Percentiles rank a stretch among this genome's conserved stretches.
Evolutionary conservation across 106 monocot genomes (phyloP).

Genomic region (Allium cepa): DNA sequence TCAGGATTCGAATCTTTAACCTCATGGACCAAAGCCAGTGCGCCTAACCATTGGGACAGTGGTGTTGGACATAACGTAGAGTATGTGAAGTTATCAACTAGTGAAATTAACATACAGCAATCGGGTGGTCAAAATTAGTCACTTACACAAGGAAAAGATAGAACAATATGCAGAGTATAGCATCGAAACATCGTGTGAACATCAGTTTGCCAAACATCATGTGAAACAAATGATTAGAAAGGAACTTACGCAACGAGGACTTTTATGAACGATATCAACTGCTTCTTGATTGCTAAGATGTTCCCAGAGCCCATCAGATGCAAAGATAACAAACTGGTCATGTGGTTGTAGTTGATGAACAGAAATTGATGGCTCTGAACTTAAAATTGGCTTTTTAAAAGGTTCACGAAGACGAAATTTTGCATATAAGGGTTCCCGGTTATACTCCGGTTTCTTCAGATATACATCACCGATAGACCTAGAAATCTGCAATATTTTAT

Average conservation of each 20-base stretch:
- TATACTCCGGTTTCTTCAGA: slow-evolving; percentile 22
- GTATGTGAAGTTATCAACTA: too few relatives aligned
- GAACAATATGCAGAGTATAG: neutral
- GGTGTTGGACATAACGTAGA: too few relatives aligned
- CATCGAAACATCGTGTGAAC: too few relatives aligned
- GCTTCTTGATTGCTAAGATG: slow-evolving; percentile 29
- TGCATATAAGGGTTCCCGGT: slow-evolving; percentile 22
- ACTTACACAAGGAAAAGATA: too few relatives aligned
- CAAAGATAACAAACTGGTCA: slow-evolving; percentile 27
- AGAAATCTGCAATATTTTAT: slow-evolving; percentile 12
- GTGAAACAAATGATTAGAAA: neutral
- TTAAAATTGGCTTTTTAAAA: slow-evolving; percentile 21
- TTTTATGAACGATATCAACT: slow-evolving; percentile 16
- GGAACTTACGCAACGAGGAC: slow-evolving; percentile 16
- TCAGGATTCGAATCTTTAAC: too few relatives aligned
- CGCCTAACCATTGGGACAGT: too few relatives aligned
- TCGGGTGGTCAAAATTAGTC: too few relatives aligned
- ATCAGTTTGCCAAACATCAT: neutral
- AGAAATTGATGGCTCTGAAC: slow-evolving; percentile 22
- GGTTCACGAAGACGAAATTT: slow-evolving; percentile 25
- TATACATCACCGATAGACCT: slow-evolving; percentile 27
- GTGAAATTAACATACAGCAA: too few relatives aligned
- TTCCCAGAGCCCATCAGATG: slow-evolving; percentile 28
- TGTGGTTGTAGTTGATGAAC: slow-evolving; percentile 19
- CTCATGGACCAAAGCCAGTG: too few relatives aligned